Percentiles rank a stretch among this genome's conserved stretches.
Conservation (phyloP, 371 early-diverging fungal species). For the Apophysomyces variabilis region DNA sequence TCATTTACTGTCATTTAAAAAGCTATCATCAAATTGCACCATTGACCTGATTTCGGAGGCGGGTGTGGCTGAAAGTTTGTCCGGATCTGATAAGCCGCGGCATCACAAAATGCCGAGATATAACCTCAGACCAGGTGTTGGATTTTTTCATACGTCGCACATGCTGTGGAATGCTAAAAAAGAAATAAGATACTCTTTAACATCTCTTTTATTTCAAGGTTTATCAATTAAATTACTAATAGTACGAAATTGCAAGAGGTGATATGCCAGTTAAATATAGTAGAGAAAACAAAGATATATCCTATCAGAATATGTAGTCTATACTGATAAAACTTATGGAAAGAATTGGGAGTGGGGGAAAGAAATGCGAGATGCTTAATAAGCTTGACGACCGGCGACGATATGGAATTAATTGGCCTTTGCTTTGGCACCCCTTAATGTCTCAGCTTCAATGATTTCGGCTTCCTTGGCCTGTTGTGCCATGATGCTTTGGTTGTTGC, state of each 20-base stretch:
- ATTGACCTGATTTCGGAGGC: no score
- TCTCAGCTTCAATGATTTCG: conserved; percentile 56
- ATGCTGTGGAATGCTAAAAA: no score
- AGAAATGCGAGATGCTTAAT: neutral
- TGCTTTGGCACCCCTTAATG: conserved; percentile 20
- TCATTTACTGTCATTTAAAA: no score
- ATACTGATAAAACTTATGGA: neutral
- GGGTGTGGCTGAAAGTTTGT: no score
- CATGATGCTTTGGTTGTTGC: conserved; percentile 68
- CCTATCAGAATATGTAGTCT: neutral
- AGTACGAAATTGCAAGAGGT: conserved; percentile 8
- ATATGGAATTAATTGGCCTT: conserved; percentile 21
- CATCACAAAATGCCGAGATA: no score
- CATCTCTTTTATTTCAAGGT: conserved; percentile 9
- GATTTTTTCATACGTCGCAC: no score
- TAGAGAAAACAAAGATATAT: neutral
- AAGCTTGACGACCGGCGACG: neutral
- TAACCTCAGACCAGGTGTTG: no score
- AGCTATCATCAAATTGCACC: no score
- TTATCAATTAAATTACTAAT: conserved; percentile 9
- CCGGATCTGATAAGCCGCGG: no score
- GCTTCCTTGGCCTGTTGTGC: conserved; percentile 72
- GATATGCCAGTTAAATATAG: conserved; percentile 6
- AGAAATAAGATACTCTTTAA: no score
- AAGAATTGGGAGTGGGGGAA: neutral